Base-by-base conservation (phyloP, 352 stramenopile genomes). In the Peronosclerospora sorghi region DNA sequence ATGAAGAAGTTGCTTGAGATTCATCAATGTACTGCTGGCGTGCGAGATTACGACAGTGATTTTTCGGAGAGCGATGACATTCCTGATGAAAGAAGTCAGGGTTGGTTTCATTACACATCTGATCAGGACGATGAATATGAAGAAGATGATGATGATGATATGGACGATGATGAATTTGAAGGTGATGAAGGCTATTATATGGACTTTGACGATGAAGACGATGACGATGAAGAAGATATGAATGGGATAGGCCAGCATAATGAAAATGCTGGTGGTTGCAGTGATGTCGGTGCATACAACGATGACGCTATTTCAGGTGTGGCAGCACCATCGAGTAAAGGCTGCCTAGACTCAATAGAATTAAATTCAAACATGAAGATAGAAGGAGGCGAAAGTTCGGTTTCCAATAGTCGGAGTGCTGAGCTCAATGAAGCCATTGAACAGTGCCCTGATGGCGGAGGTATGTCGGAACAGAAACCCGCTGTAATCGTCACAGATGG, bases 1-100 rank as follows among this genome's bases (percentile, higher is more conserved):
- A 69, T 80, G 48, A 61, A 65, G 21, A 80, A 68, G 32, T 44
- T 86, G 41, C 35, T 86, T 13, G 65, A 82, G n/a, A 42, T 69
- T 24, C 58, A 83, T 48, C 59, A 73, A 17, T 45, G 32, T 39
- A 35, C 42, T 24, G 24, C 39, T 26, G 42, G 54, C 20, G 40
- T 54, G 17, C 32, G 41, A 9, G 60, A 56, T 37, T 60, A 77
- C 18, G 55, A 68, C n/a, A 84, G 67, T 21, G 66, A 83, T 18
- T 47, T 63, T 24, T 82, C 66, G 5, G 73, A 83, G 9, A 62
- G 42, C 2, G 68, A 77, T 41, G 48, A 57, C 7, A 45, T 61
- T 34, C 32, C 41, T 26, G 41, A 34, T 32, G 44, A 38, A 26
- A 51, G 41, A 19, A 48, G 46, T 37, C 54, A 45, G 1, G 34